Base-by-base conservation (phyloP, 106 monocot genomes). In the Apostasia ramifera region DNA sequence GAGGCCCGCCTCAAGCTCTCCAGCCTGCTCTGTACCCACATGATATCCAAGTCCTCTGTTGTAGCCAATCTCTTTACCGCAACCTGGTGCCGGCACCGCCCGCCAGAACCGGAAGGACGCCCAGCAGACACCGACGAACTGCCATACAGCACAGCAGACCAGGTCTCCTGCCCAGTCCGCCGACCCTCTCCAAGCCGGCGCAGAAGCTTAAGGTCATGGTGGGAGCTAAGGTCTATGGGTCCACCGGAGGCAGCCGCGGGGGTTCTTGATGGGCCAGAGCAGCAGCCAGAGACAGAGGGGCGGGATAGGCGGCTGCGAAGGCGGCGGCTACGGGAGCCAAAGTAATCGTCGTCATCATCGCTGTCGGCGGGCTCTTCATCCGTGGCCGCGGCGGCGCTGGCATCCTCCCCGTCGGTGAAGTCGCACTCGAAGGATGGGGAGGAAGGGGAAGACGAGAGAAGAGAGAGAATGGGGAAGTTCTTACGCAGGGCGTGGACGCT, bases 381-480 rank as follows among this genome's bases (percentile, higher is more conserved):
- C 50, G 26, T 40, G 46, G 6, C 61, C 44, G 15, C 75, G 52
- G 8, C 64, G 69, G 48, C 76, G 9, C 70, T 83, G 1, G 67
- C 75, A 6, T 76, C 86, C 0, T 78, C 84, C 2, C 86, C 91
- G 47, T 97, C 91, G 39, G 77, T 70, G 71, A 71, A 70, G 43
- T 87, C 90, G 55, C 71, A 79, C 55, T 84, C 84, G 46, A 82
- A 82, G 8, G 86, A 88, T 0, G 86, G 80, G 13, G 86, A 89
- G 8, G 86, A 81, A 1, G 82, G 79, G 55, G 90, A 87, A 55
- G 89, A 78, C n/a, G 86, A 37, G 45, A 98, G 85, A 11, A 98
- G 87, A 38, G 93, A 84, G 37, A 98, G 80, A 52, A 98, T 71
- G 41, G 98, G 77, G 80, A 90, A 98, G 74, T 98, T 98, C 85